A percentile compares a stretch with the other conserved stretches of the same genome.
Conservation (phyloP, 176 grass and related monocot species). For the Bothriochloa decipiens region DNA sequence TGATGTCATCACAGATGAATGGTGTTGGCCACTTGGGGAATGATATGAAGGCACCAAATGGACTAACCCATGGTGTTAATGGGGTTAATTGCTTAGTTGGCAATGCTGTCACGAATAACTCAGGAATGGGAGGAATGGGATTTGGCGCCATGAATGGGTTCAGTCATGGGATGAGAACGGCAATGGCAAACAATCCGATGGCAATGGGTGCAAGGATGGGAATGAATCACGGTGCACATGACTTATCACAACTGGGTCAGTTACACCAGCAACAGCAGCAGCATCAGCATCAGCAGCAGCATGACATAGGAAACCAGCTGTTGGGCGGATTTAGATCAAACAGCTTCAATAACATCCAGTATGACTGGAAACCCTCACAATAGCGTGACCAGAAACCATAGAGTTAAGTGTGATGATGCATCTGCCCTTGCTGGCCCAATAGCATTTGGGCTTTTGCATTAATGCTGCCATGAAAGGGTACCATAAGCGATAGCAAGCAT, state of each 20-base stretch:
- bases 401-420: slow-evolving; percentile 33
- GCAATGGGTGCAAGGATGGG: slow-evolving; percentile 67
- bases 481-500: slow-evolving; percentile 41
- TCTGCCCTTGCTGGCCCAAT: slow-evolving; percentile 28
- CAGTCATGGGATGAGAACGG: slow-evolving; percentile 53
- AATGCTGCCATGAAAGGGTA: slow-evolving; percentile 38
- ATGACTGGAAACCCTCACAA: slow-evolving; percentile 93
- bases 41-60: slow-evolving; percentile 70
- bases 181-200: slow-evolving; percentile 66
- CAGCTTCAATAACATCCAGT: slow-evolving; percentile 85
- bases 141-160: slow-evolving; percentile 57
- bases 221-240: slow-evolving; percentile 68
- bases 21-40: slow-evolving; percentile 48
- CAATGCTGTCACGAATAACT: slow-evolving; percentile 55
- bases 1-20: slow-evolving; percentile 89
- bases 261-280: slow-evolving; percentile 70
- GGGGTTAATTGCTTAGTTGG: slow-evolving; percentile 65
- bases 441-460: slow-evolving; percentile 27
- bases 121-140: slow-evolving; percentile 58
- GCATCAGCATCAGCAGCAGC: slow-evolving; percentile 75
- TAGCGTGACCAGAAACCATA: slow-evolving; percentile 42
- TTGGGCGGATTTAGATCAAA: slow-evolving; percentile 77
- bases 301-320: slow-evolving; percentile 80
- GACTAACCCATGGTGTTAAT: slow-evolving; percentile 53
- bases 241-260: slow-evolving; percentile 66